Percentiles rank a stretch among this genome's conserved stretches.
Evolutionary conservation across 371 early-diverging fungal genomes (phyloP).

Genomic region (Rhizopus stolonifer): DNA sequence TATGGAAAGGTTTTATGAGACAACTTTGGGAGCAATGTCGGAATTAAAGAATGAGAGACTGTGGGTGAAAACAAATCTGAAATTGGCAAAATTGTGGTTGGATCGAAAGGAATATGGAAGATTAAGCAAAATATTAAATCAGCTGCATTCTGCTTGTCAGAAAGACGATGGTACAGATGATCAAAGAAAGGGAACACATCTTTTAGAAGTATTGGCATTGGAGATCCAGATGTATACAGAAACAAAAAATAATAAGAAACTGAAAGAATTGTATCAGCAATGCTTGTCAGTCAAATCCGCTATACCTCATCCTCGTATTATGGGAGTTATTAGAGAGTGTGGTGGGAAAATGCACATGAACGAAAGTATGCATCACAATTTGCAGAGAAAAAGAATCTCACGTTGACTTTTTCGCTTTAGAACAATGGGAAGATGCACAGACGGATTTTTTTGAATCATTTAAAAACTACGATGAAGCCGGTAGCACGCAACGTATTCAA

Average conservation of each 20-base stretch:
- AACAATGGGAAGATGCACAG: slow-evolving; percentile 91
- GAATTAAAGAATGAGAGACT: slow-evolving; percentile 87
- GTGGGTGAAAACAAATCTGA: slow-evolving; percentile 90
- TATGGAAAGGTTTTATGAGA: slow-evolving; percentile 83
- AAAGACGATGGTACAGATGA: slow-evolving; percentile 84
- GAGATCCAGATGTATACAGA: slow-evolving; percentile 94
- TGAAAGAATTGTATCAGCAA: slow-evolving; percentile 87
- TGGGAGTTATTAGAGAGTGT: slow-evolving; percentile 96
- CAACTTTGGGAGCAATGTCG: slow-evolving; percentile 72
- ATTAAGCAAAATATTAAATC: slow-evolving; percentile 72
- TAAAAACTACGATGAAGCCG: slow-evolving; percentile 97
- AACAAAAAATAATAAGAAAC: slow-evolving; percentile 83
- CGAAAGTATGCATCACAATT: slow-evolving; percentile 60
- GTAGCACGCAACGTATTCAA: slow-evolving; percentile 87
- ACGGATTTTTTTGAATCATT: slow-evolving; percentile 96
- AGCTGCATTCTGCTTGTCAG: slow-evolving; percentile 75
- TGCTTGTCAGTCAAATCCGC: slow-evolving; percentile 88
- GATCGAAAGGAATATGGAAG: slow-evolving; percentile 80
- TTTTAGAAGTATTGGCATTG: slow-evolving; percentile 87
- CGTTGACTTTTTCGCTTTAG: too few species aligned
- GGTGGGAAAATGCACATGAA: slow-evolving; percentile 98
- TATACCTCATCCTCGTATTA: slow-evolving; percentile 93
- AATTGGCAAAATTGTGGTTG: slow-evolving; percentile 87
- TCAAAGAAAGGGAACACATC: slow-evolving; percentile 87
- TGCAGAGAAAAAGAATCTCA: background rate